Evolutionary conservation across 192 early-diverging fungal genomes (phyloP), one percentile per base, ranked within the genome.

Genomic region (Gonapodya sp.): DNA sequence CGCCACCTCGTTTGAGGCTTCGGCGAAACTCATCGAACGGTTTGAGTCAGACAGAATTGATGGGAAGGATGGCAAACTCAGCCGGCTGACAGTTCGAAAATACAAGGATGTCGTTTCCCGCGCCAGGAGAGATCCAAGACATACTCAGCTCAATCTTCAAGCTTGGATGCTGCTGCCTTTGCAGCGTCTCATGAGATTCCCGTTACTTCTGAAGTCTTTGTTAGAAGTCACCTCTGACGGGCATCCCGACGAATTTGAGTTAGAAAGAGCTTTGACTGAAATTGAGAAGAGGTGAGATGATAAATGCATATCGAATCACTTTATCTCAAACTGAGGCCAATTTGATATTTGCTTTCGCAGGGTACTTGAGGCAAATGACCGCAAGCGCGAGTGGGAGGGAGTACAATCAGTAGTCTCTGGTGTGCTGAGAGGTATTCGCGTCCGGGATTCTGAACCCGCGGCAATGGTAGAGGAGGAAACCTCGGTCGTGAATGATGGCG

Each of bases 101-200:
- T 82, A 85, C 82, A 84, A 80, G 35, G 81, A 85, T 30, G 84
- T 80, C 36, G 84, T 84, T 0, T 78, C 79, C 84, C 72, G 86
- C 86, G 79, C 79, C 85, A 16, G 82, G 35, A 73, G 31, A 36
- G 88, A 89, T 81, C 87, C 88, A 78, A 89, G 85, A 73, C 95
- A 95, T 78, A 83, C 88, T 31, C 95, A 96, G 83, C 89, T 96
- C 81, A 92, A 87, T 36, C 90, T 97, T 2, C 92, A 95, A 80
- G 90, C 93, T 1, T 96, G 93, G 83, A 84, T 98, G 75, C 88
- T 98, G 31, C 88, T 97, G 1, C 97, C 97, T 0, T 89, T 99
- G 34, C 97, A 99, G 84, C 92, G 97, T 1, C 89, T 99, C 36
- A 96, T 96, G 18, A 89, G 96, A 85, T 99, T 98, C 85, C 93